Evolutionary conservation across 495 filamentous ascomycete genomes (phyloP).

Genomic region (Penicillium daleae): DNA sequence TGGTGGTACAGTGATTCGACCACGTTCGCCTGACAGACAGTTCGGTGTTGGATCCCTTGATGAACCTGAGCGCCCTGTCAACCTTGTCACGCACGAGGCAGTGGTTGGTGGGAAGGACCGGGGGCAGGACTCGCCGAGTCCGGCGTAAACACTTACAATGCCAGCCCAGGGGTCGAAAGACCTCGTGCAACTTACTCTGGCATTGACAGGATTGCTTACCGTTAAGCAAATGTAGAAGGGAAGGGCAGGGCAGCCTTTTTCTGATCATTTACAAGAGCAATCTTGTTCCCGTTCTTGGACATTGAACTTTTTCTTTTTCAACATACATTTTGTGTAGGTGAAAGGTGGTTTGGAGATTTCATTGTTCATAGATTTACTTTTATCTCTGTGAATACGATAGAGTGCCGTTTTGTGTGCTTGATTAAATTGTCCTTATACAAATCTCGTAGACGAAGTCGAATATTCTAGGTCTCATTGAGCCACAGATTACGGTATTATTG

Average conservation of each 20-base stretch:
- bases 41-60: conserved; percentile 30
- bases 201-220: background rate
- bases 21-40: conserved; percentile 22
- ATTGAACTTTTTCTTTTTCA: background rate
- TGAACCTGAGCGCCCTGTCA: conserved; percentile 44
- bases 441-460: background rate
- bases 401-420: background rate
- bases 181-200: background rate
- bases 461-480: too few species aligned
- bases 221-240: background rate
- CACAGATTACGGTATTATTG: too few species aligned
- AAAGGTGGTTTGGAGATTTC: background rate
- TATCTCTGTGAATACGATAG: background rate
- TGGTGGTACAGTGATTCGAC: conserved; percentile 49
- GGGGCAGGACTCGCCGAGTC: background rate
- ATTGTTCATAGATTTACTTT: background rate
- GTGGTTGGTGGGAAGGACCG: background rate
- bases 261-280: background rate
- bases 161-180: background rate
- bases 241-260: background rate
- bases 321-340: background rate
- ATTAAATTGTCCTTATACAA: background rate
- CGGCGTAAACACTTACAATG: background rate
- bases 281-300: background rate
- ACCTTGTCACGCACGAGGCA: conserved; percentile 27